These are phyloP conservation scores for Actinidia chinensis DNA, from an alignment of 179 eudicot species.

Conservation along the genomic window DNA sequence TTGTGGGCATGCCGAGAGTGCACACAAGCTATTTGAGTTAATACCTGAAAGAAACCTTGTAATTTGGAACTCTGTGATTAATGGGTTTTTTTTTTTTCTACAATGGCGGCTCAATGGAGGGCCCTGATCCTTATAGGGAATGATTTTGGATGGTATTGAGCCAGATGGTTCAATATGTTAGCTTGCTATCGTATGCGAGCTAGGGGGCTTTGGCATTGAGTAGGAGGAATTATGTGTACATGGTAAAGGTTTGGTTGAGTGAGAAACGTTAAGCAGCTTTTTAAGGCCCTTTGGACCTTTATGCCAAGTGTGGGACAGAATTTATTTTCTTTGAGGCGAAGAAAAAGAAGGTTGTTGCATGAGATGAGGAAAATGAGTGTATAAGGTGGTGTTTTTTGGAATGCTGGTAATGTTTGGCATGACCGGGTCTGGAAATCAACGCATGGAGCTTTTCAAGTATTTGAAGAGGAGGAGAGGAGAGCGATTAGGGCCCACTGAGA, in stretches of 20 bases:
- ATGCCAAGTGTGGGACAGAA: constrained; percentile 85
- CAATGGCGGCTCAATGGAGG: constrained; percentile 58
- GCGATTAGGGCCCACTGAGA: constrained; percentile 56
- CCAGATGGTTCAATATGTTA: constrained; percentile 84
- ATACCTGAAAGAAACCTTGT: constrained; percentile 74
- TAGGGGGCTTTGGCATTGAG: constrained; percentile 74
- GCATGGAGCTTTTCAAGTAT: constrained; percentile 56
- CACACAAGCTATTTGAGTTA: constrained; percentile 59
- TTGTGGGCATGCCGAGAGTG: constrained; percentile 57
- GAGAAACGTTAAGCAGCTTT: constrained; percentile 48
- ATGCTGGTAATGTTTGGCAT: constrained; percentile 76
- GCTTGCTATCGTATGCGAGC: constrained; percentile 83
- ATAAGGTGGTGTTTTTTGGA: constrained; percentile 94
- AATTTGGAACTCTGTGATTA: constrained; percentile 79
- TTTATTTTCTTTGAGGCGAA: no score
- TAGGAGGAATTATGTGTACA: constrained; percentile 55
- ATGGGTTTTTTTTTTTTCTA: constrained; percentile 71
- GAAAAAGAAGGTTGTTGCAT: constrained; percentile 49
- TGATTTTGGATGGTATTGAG: constrained; percentile 53
- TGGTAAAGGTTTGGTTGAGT: constrained; percentile 67
- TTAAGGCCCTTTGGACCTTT: constrained; percentile 68
- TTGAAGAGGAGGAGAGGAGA: constrained; percentile 41
- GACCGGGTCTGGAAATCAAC: constrained; percentile 62
- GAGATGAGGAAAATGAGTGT: constrained; percentile 56
- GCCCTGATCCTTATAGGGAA: constrained; percentile 52